These are phyloP conservation scores for Lactarius hengduanensis DNA, from an alignment of 768 basidiomycete species.

Conservation along the genomic window DNA sequence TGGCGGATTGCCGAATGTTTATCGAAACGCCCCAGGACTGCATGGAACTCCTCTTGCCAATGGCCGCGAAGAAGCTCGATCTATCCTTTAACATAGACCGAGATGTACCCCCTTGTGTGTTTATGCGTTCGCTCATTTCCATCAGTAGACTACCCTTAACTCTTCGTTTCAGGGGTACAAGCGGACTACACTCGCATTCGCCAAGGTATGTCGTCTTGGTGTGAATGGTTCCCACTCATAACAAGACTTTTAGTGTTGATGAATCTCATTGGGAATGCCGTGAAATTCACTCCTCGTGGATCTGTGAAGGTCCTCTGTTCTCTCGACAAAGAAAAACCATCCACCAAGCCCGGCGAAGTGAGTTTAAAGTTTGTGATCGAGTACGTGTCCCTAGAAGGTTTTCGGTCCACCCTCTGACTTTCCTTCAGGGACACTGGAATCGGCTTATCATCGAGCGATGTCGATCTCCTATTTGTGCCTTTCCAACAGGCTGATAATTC, in stretches of 20 bases:
- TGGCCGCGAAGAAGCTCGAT: conserved; percentile 73
- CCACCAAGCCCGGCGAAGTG: conserved; percentile 43
- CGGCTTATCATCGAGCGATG: conserved; percentile 63
- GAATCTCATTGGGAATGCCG: conserved; percentile 76
- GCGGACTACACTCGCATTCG: conserved; percentile 74
- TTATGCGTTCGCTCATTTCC: conserved; percentile 26
- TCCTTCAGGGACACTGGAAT: conserved; percentile 64
- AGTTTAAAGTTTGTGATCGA: conserved; percentile 65
- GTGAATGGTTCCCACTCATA: not conserved
- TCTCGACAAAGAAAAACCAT: conserved; percentile 42
- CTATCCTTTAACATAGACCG: conserved; percentile 69
- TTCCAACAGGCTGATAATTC: conserved; percentile 82
- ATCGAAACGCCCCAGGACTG: conserved; percentile 51
- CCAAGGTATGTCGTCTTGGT: conserved; percentile 46
- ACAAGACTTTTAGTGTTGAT: conserved; percentile 51
- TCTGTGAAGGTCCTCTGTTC: conserved; percentile 62
- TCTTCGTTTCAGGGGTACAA: conserved; percentile 50
- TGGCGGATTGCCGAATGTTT: not conserved
- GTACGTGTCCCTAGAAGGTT: conserved; percentile 34
- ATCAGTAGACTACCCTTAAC: not conserved
- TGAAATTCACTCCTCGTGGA: conserved; percentile 68
- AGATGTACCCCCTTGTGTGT: conserved; percentile 61
- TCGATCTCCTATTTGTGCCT: conserved; percentile 66
- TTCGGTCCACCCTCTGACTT: not conserved
- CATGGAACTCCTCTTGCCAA: conserved; percentile 71